These are phyloP conservation scores for Trichoderma sp. DNA, from an alignment of 2,329 filamentous ascomycete species.

Conservation along the genomic window DNA sequence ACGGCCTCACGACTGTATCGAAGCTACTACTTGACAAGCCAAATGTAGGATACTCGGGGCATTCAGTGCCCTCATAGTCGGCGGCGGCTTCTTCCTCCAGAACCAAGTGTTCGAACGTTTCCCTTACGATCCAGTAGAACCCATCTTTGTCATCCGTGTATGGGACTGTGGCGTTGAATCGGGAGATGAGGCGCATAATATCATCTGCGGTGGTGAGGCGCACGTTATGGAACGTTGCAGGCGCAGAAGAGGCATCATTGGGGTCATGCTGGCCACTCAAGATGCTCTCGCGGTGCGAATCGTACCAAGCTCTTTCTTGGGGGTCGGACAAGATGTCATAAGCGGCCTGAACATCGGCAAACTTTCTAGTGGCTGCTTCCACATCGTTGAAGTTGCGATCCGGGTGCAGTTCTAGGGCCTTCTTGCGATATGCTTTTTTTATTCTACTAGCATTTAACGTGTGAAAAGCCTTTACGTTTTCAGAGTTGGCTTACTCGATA, in stretches of 20 bases:
- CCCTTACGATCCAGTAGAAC: constrained; percentile 80
- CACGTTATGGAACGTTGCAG: constrained; percentile 68
- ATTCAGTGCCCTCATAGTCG: constrained; percentile 65
- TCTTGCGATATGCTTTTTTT: constrained; percentile 88
- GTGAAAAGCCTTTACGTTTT: neutral
- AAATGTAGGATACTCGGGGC: constrained; percentile 77
- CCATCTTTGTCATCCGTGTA: constrained; percentile 80
- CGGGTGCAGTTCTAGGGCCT: constrained; percentile 90
- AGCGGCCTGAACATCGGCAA: constrained; percentile 89
- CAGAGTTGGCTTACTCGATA: constrained; percentile 66
- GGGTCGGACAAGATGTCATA: constrained; percentile 96
- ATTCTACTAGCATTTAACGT: constrained; percentile 58
- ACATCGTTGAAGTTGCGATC: constrained; percentile 90
- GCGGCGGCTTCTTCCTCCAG: constrained; percentile 78
- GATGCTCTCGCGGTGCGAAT: constrained; percentile 87
- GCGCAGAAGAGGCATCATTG: constrained; percentile 50
- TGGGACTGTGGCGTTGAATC: constrained; percentile 76
- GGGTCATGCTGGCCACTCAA: constrained; percentile 65
- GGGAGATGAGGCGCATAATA: constrained; percentile 75
- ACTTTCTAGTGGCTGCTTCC: constrained; percentile 79
- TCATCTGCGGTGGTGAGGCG: constrained; percentile 80
- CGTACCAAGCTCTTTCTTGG: constrained; percentile 97
- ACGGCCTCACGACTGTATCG: constrained; percentile 74
- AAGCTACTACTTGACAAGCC: constrained; percentile 76
- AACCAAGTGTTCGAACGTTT: constrained; percentile 79